Evolutionary conservation across 495 filamentous ascomycete genomes (phyloP), one percentile per base, ranked within the genome.

Genomic region (Friedmanniomyces endolithicus): DNA sequence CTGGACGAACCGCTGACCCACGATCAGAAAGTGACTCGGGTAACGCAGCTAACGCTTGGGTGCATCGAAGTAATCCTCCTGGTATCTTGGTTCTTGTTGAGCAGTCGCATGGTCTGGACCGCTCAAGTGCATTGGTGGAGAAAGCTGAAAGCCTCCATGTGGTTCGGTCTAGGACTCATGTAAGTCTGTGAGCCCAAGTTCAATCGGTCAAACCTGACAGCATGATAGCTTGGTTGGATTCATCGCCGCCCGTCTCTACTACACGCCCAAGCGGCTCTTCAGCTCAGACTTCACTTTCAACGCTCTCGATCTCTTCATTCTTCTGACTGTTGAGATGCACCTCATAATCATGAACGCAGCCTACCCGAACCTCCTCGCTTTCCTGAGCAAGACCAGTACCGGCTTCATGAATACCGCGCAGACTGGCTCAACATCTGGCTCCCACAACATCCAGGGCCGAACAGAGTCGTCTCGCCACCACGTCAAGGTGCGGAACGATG

Each of bases 331-430:
- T 35, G 48, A 51, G 22, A 2, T 35, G 23, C 12, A 51, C 24
- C 23, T 51, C 23, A 24, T 25, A 4, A 51, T 40, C 19, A 51
- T 51, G n/a, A 51, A 34, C 27, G 48, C 34, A 8, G 29, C 34
- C 25, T 34, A 34, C 17, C 48, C 48, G 8, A 51, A 35, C 24
- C n/a, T 51, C 6, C 48, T 19, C 17, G 27, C 14, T 19, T 51
- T 51, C 48, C n/a, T 51, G 6, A n/a, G 22, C 17, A 31, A 51
- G 25, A 25, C 27, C 6, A 51, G 48, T 19, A 51, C 48, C 17
- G 20, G 65, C 62, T 48, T 48, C 44, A 19, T 48, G 17, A 48
- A 20, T 22, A 25, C 44, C 27, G 27, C 27, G 4, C 27, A 31
- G 27, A 31, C 27, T 31, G 27, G 27, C 27, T 4, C 27, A 9